Evolutionary conservation across 2,329 filamentous ascomycete genomes (phyloP).

Genomic region (Aspergillus neotritici): DNA sequence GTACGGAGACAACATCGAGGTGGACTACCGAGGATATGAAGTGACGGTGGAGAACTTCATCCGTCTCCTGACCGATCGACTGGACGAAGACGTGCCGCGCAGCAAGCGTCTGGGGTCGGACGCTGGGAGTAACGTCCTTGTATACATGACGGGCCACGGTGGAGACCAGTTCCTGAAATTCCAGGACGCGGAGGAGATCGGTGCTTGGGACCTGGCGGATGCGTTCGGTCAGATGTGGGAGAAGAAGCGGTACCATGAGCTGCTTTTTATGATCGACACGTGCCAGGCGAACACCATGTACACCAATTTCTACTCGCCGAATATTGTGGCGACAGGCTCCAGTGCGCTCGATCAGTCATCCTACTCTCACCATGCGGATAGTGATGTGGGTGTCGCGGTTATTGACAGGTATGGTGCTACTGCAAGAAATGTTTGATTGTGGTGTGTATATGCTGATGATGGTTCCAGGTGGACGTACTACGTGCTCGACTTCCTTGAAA

Average conservation of each 20-base stretch:
- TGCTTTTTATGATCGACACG: slow-evolving; percentile 99
- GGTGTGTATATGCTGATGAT: no score
- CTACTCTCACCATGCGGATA: slow-evolving; percentile 96
- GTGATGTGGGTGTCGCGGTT: slow-evolving; percentile 94
- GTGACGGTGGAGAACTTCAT: slow-evolving; percentile 99
- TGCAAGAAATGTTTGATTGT: no score
- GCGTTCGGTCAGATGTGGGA: slow-evolving; percentile 99
- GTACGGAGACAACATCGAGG: slow-evolving; percentile 98
- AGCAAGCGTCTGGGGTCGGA: slow-evolving; percentile 93
- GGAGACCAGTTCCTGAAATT: slow-evolving; percentile 98
- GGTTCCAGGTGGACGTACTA: slow-evolving; percentile 75
- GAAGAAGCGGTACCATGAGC: slow-evolving; percentile 97
- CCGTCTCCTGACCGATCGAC: slow-evolving; percentile 83
- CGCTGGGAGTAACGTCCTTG: slow-evolving; percentile 90
- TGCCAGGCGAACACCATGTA: slow-evolving; percentile 99
- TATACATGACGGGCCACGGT: slow-evolving; percentile 98
- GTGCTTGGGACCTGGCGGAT: slow-evolving; percentile 89
- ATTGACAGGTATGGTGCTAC: slow-evolving; percentile 62
- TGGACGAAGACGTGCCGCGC: slow-evolving; percentile 88
- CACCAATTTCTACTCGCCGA: slow-evolving; percentile 93
- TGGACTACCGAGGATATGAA: slow-evolving; percentile 96
- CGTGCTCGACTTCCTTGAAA: slow-evolving; percentile 93
- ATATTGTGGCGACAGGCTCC: slow-evolving; percentile 96
- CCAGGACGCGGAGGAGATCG: slow-evolving; percentile 96
- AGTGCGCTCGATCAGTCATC: slow-evolving; percentile 93